Evolutionary conservation across 1,284 basidiomycete species (phyloP), one percentile per base, ranked within the genome.

Genomic region (Ustilago crameri): DNA sequence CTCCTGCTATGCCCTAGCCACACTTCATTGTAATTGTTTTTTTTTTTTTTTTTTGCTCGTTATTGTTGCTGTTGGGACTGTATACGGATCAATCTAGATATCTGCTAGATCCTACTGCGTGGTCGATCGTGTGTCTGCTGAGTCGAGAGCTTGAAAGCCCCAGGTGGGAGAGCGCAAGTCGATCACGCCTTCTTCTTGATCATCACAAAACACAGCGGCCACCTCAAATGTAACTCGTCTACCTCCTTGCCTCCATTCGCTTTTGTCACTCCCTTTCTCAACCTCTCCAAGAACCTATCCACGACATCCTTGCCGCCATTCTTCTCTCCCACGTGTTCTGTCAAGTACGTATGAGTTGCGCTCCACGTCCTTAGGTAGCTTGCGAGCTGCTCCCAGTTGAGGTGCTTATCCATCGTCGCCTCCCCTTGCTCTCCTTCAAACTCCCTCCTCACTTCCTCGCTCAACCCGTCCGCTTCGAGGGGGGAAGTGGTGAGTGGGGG

Each of bases 281-380:
- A 35, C 9, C 52, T 51, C 0, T 44, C 24, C 22, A 74, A 15
- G 30, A 74, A 74, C 4, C 72, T 43, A 26, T 70, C 59, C 17
- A 74, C 72, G 8, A 74, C 58, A 24, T 74, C 72, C 17, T 59
- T 58, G 1, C 67, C 72, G 0, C 38, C 65, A 14, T 63, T 41
- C 9, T 55, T 17, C 8, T 67, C 69, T 27, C 84, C 78, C 74
- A 93, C 91, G 10, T 87, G 86, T 91, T 91, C 74, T 90, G 86
- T 8, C 82, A 89, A 87, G 83, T 88, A 93, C 2, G 88, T 89
- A 67, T 92, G 88, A 32, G 92, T 83, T 1, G 91, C 86, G 60
- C 90, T 91, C 84, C 87, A 89, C 0, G 91, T 92, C 41, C 88
- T 85, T 10, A 93, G 84, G 80, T 93, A 94, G 0, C 83, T 87